Conservation (phyloP, 768 basidiomycete species). For the Melanogaster broomeanus region DNA sequence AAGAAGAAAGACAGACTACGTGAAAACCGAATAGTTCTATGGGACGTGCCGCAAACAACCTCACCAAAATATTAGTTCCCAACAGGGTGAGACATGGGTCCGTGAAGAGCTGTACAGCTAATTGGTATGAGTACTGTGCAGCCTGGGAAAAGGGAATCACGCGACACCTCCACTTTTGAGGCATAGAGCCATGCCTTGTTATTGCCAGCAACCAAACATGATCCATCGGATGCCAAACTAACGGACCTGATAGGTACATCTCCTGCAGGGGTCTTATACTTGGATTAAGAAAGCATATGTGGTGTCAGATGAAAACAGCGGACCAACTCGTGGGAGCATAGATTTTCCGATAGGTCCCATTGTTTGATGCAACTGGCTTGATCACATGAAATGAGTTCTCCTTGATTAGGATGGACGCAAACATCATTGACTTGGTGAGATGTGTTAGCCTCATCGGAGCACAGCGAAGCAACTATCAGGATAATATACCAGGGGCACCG, state of each 20-base stretch:
- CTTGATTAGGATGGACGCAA: slow-evolving; percentile 97
- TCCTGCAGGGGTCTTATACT: slow-evolving; percentile 84
- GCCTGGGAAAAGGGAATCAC: no score
- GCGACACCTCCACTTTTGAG: no score
- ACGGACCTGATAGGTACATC: slow-evolving; percentile 96
- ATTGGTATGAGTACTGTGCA: no score
- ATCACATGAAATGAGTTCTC: slow-evolving; percentile 97
- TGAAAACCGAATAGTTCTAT: no score
- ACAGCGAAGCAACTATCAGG: neutral
- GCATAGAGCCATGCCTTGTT: slow-evolving; percentile 80
- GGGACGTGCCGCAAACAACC: no score
- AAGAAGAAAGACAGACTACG: no score
- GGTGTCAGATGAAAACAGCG: slow-evolving; percentile 30
- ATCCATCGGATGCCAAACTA: slow-evolving; percentile 91
- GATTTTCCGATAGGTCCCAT: slow-evolving; percentile 97
- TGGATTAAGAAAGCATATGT: slow-evolving; percentile 14
- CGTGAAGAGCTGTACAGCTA: no score
- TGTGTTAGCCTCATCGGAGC: slow-evolving; percentile 12
- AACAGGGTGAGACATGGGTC: no score
- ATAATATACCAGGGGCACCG: slow-evolving; percentile 72
- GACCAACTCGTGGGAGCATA: slow-evolving; percentile 95
- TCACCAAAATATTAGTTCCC: no score
- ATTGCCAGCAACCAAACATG: slow-evolving; percentile 94
- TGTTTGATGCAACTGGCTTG: slow-evolving; percentile 97
- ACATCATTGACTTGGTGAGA: slow-evolving; percentile 84